These are phyloP conservation scores for Emergomyces orientalis DNA, from an alignment of 2,329 filamentous ascomycete species.

Conservation along the genomic window DNA sequence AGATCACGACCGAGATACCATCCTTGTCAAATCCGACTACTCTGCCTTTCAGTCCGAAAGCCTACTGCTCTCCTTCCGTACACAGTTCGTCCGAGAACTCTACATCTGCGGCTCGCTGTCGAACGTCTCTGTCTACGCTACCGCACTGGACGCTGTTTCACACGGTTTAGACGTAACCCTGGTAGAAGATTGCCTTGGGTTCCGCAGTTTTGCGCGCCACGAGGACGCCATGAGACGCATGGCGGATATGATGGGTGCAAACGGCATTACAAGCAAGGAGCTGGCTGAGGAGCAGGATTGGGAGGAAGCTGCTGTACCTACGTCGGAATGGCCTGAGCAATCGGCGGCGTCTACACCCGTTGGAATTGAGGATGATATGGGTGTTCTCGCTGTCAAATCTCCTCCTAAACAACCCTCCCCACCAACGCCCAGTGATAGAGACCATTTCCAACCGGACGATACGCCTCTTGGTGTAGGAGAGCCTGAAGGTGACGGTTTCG, in stretches of 20 bases:
- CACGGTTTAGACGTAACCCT: conserved; percentile 83
- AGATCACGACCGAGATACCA: conserved; percentile 42
- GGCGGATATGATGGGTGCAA: conserved; percentile 64
- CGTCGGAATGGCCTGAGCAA: conserved; percentile 17
- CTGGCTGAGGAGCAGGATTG: conserved; percentile 45
- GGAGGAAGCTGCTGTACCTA: conserved; percentile 29
- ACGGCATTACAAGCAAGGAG: conserved; percentile 50
- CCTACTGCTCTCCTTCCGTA: conserved; percentile 67
- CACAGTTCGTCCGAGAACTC: conserved; percentile 78
- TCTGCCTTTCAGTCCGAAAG: conserved; percentile 73
- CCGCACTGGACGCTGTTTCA: conserved; percentile 77
- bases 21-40: conserved; percentile 66
- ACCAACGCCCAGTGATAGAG: neutral
- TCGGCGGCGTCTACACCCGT: conserved; percentile 17
- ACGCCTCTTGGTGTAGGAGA: neutral
- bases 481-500: neutral
- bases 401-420: conserved; percentile 5
- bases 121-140: conserved; percentile 84
- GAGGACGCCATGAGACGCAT: conserved; percentile 61
- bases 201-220: conserved; percentile 60
- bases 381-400: conserved; percentile 25
- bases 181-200: conserved; percentile 82
- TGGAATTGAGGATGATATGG: conserved; percentile 30
- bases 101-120: conserved; percentile 80
- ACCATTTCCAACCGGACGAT: neutral